Evolutionary conservation across 495 filamentous ascomycete species (phyloP).

Genomic region (Annulohypoxylon maeteangense): DNA sequence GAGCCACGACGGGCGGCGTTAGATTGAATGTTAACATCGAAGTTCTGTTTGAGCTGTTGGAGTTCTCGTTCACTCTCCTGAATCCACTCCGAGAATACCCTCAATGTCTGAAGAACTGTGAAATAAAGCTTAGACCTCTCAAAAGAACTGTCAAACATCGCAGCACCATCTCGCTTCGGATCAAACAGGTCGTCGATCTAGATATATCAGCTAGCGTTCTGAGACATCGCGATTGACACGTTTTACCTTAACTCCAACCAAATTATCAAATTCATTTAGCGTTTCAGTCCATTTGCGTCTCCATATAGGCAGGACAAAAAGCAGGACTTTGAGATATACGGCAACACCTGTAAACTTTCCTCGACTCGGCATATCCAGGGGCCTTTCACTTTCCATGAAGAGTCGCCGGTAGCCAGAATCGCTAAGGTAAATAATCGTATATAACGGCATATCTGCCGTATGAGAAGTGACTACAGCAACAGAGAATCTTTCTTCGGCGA

Average conservation of each 20-base stretch:
- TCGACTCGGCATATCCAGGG: constrained; percentile 23
- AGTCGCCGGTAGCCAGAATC: constrained; percentile 29
- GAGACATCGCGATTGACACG: background rate
- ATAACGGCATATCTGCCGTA: constrained; percentile 25
- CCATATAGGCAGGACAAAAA: constrained; percentile 27
- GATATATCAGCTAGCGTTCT: background rate
- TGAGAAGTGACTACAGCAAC: constrained; percentile 23
- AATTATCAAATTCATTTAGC: constrained; percentile 26
- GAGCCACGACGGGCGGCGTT: constrained; percentile 14
- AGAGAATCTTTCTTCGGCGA: constrained; percentile 29
- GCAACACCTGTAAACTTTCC: constrained; percentile 26
- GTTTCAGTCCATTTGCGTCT: constrained; percentile 26
- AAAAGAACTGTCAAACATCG: constrained; percentile 33
- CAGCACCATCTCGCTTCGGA: constrained; percentile 16
- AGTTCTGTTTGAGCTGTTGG: constrained; percentile 42
- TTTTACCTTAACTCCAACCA: constrained; percentile 25
- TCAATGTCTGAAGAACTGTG: constrained; percentile 27
- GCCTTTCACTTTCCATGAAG: constrained; percentile 27
- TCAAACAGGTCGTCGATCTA: constrained; percentile 34
- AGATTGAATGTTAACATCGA: constrained; percentile 11
- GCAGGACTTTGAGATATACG: constrained; percentile 19
- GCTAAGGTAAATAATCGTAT: constrained; percentile 25
- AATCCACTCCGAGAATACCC: constrained; percentile 41
- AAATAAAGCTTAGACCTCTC: constrained; percentile 34
- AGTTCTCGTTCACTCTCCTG: constrained; percentile 47